A percentile compares a stretch with the other conserved stretches of the same genome.
These are phyloP conservation scores for Castanea crenata DNA, from an alignment of 306 rosid genomes.

Conservation along the genomic window DNA sequence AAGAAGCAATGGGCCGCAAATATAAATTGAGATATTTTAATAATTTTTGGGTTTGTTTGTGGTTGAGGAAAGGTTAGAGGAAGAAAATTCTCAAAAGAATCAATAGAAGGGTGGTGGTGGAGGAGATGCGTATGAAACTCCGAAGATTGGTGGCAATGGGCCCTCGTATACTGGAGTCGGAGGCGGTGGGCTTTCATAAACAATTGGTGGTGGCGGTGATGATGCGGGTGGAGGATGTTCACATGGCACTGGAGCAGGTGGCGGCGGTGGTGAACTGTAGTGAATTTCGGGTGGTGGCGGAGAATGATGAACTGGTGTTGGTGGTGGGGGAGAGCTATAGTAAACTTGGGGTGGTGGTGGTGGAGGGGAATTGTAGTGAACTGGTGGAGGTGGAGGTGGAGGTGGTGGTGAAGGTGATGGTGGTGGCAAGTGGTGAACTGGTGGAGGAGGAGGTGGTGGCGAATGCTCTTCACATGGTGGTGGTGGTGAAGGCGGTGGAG, in stretches of 20 bases:
- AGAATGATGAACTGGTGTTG: slow-evolving; percentile 38
- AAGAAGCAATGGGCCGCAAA: slow-evolving; percentile 36
- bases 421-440: slow-evolving; percentile 21
- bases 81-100: slow-evolving; percentile 82
- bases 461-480: slow-evolving; percentile 20
- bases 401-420: slow-evolving; percentile 46
- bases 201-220: slow-evolving; percentile 39
- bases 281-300: slow-evolving; percentile 39
- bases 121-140: slow-evolving; percentile 85
- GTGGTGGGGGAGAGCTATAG: slow-evolving; percentile 22
- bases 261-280: slow-evolving; percentile 35
- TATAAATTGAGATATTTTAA: neutral
- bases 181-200: slow-evolving; percentile 58
- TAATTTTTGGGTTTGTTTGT: slow-evolving; percentile 26
- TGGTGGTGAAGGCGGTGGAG: slow-evolving; percentile 50
- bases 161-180: slow-evolving; percentile 87
- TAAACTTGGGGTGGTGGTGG: slow-evolving; percentile 36
- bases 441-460: slow-evolving; percentile 41
- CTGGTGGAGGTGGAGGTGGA: slow-evolving; percentile 29
- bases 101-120: slow-evolving; percentile 97
- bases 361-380: slow-evolving; percentile 37
- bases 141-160: slow-evolving; percentile 82
- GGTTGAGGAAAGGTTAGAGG: slow-evolving; percentile 59
- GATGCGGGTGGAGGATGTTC: slow-evolving; percentile 32
- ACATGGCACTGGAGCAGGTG: slow-evolving; percentile 46